Evolutionary conservation across 164 flowering plant species (phyloP), one percentile per base, ranked within the genome.

Genomic region (Berberis thunbergii): DNA sequence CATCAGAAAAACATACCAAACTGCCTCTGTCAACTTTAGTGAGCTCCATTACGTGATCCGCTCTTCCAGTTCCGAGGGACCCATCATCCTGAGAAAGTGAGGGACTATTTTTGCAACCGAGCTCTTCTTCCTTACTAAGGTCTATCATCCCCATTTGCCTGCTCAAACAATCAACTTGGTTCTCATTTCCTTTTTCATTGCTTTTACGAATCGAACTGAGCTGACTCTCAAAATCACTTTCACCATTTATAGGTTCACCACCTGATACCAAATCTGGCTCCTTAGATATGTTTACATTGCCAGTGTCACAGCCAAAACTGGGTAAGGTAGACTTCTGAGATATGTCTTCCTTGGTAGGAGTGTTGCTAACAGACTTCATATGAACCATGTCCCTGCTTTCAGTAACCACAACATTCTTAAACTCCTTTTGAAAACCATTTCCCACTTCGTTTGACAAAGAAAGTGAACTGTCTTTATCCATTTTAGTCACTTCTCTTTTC

Each of bases 161-260:
- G 55, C 63, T 64, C 45, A 74, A 65, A 41, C 41, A 54, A 50
- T 76, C 71, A 38, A 73, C 68, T 63, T 66, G 70, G 45, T 73
- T 70, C 59, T 69, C 62, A 60, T 80, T 80, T 49, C 73, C 75
- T 67, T 70, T n/a, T 38, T 62, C 74, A 48, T 41, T 49, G n/a
- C 55, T 64, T 52, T 50, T 8, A 1, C 13, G 59, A 52, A 44
- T 43, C 54, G 7, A 26, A 54, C 45, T 55, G 13, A 2, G 55
- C n/a, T 50, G 54, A 44, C 49, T 59, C 62, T 63, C 65, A 0
- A 44, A 65, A 54, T 53, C 8, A 9, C 46, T 43, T 38, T 61
- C 40, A 42, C 11, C 50, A 45, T 12, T n/a, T 12, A 6, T 41
- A 43, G 54, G 64, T 43, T 52, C 57, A 12, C 61, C 67, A 45